Evolutionary conservation across 2,329 filamentous ascomycete genomes (phyloP).

Genomic region (Neopestalotiopsis sp.): DNA sequence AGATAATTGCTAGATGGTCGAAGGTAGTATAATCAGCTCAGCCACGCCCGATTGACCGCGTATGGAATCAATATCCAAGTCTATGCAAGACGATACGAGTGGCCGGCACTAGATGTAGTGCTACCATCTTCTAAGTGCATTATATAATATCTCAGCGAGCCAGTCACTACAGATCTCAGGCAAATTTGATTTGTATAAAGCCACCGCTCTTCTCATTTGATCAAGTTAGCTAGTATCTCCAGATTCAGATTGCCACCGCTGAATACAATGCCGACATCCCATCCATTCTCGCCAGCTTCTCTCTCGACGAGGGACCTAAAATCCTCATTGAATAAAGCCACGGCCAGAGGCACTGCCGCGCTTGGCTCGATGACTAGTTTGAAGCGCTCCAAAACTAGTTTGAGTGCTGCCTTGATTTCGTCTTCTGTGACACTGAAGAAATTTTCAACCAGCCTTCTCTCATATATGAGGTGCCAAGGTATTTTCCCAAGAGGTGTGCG

Average conservation of each 20-base stretch:
- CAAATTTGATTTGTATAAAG: too few relatives aligned
- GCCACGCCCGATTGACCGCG: too few relatives aligned
- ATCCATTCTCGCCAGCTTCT: constrained; percentile 75
- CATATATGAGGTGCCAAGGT: constrained; percentile 80
- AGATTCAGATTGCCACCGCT: constrained; percentile 66
- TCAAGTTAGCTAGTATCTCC: constrained; percentile 46
- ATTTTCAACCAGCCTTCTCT: constrained; percentile 70
- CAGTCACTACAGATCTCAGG: too few relatives aligned
- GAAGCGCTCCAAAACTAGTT: constrained; percentile 82
- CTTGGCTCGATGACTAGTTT: constrained; percentile 93
- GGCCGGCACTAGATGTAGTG: too few relatives aligned
- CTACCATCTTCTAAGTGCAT: too few relatives aligned
- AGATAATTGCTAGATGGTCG: too few relatives aligned
- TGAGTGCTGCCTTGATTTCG: constrained; percentile 79
- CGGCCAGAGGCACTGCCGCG: constrained; percentile 82
- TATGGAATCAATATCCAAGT: too few relatives aligned
- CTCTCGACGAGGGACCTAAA: constrained; percentile 74
- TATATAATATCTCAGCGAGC: too few relatives aligned
- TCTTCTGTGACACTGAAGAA: constrained; percentile 80
- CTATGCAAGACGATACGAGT: too few relatives aligned
- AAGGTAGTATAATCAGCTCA: too few relatives aligned
- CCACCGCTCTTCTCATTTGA: too few relatives aligned
- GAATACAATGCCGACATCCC: constrained; percentile 70
- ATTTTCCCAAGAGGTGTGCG: constrained; percentile 81
- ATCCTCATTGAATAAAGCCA: constrained; percentile 83